Conservation (phyloP, 2,329 filamentous ascomycete species). For the Dryadomyces quercivorus region DNA sequence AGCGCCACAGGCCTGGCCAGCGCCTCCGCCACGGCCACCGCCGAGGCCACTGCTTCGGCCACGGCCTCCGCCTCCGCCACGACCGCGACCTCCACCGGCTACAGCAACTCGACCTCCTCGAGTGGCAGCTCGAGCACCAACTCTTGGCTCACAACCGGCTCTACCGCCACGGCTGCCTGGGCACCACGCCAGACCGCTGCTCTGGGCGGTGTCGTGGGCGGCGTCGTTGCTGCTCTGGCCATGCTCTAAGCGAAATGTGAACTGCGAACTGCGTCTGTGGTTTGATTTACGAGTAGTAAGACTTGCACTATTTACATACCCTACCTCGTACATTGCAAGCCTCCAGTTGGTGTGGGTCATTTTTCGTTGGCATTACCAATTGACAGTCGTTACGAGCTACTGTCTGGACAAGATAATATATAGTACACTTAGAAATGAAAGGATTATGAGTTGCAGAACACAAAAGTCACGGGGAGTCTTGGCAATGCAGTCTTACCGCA, state of each 20-base stretch:
- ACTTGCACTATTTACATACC: too few relatives aligned
- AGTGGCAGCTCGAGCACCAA: conserved; percentile 1
- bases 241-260: conserved; percentile 10
- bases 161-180: conserved; percentile 5
- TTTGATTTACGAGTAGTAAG: too few relatives aligned
- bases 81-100: conserved; percentile 6
- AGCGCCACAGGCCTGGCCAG: background rate
- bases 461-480: too few relatives aligned
- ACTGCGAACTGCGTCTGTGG: too few relatives aligned
- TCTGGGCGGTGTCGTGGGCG: conserved; percentile 12
- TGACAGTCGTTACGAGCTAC: too few relatives aligned
- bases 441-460: too few relatives aligned
- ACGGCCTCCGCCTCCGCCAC: conserved; percentile 8
- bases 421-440: too few relatives aligned
- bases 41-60: conserved; percentile 7
- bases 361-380: too few relatives aligned
- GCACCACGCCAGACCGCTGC: conserved; percentile 10
- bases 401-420: too few relatives aligned
- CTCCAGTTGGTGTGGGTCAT: too few relatives aligned
- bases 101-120: background rate
- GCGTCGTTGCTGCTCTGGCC: conserved; percentile 12
- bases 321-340: too few relatives aligned
- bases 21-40: conserved; percentile 3
- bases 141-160: background rate
- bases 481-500: too few relatives aligned